Evolutionary conservation across 1,284 basidiomycete genomes (phyloP), one percentile per base, ranked within the genome.

Genomic region (Trametes pubescens): DNA sequence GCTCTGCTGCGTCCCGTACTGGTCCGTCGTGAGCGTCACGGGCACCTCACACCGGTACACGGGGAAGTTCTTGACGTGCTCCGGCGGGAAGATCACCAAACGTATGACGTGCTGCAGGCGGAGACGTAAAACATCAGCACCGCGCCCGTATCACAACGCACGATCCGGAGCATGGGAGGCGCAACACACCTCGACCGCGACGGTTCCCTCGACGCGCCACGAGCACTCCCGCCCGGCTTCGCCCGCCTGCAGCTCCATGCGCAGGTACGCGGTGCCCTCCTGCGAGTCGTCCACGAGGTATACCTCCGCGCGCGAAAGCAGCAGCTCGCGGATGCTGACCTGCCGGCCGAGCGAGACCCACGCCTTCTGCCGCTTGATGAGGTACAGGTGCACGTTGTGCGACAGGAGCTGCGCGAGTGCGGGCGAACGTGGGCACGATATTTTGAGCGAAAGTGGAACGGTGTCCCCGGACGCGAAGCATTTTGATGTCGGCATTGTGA

Each of bases 11-110:
- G 77, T 74, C 10, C 79, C 82, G 73, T 78, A 82, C 35, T 75
- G 71, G 68, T 84, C 82, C 11, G 80, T 84, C 29, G 77, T 80
- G 16, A 85, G 56, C 38, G 78, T 72, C 8, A 85, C 61, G 13
- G 72, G 69, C 48, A 79, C 76, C 43, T 82, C 80, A 64, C 80
- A 75, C 18, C 70, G 67, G 65, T 80, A 83, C 24, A 71, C 68
- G 6, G 82, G 82, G 26, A 83, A 68, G 66, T 80, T 75, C 16
- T 74, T 75, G 4, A 72, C 62, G 24, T 73, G 69, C 55, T 65
- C 63, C 5, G 80, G 78, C 13, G 80, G 77, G 4, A 70, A 65
- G 18, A 83, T 66, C n/a, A 70, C 65, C 14, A 80, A 71, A 24
- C 77, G 77, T 21, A 84, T 72, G 49, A 79, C 59, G 68, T 83